These are phyloP conservation scores for Spencermartinsiella europaea DNA, from an alignment of 805 yeast species.

Conservation along the genomic window DNA sequence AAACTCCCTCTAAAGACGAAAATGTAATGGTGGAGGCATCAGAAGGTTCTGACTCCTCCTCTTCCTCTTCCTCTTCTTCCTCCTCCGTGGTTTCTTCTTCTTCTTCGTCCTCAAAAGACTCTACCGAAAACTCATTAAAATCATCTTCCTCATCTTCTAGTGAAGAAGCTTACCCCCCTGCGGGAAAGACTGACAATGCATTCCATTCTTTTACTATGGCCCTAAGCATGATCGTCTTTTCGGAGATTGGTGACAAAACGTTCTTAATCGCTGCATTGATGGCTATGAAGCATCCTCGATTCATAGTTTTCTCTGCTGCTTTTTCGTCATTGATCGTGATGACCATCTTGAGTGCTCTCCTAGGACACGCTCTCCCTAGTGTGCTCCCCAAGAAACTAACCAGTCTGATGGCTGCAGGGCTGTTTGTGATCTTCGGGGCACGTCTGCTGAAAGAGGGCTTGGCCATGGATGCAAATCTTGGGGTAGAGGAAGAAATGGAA, in stretches of 20 bases:
- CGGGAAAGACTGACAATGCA: not conserved
- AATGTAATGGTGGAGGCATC: not conserved
- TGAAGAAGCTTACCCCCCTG: not conserved
- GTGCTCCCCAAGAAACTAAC: slow-evolving; percentile 76
- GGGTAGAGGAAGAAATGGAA: slow-evolving; percentile 92
- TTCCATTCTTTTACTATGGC: slow-evolving; percentile 67
- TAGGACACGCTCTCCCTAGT: slow-evolving; percentile 88
- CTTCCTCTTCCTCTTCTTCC: slow-evolving; percentile 2
- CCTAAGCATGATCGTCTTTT: slow-evolving; percentile 83
- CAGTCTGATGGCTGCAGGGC: slow-evolving; percentile 70
- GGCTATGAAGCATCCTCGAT: slow-evolving; percentile 91
- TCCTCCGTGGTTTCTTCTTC: not conserved
- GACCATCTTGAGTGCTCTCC: slow-evolving; percentile 86
- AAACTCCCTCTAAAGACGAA: not conserved
- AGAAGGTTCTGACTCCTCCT: not conserved
- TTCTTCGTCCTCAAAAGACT: not conserved
- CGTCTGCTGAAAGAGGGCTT: slow-evolving; percentile 76
- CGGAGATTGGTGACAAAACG: slow-evolving; percentile 97
- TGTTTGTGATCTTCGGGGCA: slow-evolving; percentile 79
- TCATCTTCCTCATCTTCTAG: not conserved
- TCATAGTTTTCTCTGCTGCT: slow-evolving; percentile 84
- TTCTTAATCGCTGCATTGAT: slow-evolving; percentile 93
- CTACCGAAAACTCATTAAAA: not conserved
- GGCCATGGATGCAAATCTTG: slow-evolving; percentile 67
- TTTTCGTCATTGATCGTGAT: slow-evolving; percentile 78